A percentile compares a stretch with the other conserved stretches of the same genome.
Evolutionary conservation across 441 rosid genomes (phyloP).

Genomic region (Adansonia rubrostipa): DNA sequence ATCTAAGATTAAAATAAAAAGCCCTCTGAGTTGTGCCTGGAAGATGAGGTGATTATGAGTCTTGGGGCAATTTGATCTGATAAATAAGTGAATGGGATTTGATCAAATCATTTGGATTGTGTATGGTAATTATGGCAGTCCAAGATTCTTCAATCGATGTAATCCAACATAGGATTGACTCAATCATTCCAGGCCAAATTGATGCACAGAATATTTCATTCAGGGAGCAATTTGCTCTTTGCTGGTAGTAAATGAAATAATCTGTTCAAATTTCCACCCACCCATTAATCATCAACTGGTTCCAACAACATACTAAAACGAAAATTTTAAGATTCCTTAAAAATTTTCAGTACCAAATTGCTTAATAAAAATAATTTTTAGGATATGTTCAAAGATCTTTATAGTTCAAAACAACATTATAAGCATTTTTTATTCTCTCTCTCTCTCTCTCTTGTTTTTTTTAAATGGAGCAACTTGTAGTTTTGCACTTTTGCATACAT

Average conservation of each 20-base stretch:
- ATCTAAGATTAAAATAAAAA: neutral
- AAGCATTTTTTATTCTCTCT: neutral
- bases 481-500: neutral
- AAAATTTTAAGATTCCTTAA: too few species aligned
- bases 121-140: slow-evolving; percentile 43
- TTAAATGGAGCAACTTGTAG: slow-evolving; percentile 26
- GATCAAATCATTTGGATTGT: slow-evolving; percentile 39
- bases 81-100: slow-evolving; percentile 26
- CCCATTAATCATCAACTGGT: neutral
- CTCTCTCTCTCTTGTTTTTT: neutral
- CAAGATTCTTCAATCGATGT: slow-evolving; percentile 42
- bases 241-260: neutral
- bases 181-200: slow-evolving; percentile 35
- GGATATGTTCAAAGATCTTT: slow-evolving; percentile 22
- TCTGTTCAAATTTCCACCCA: slow-evolving; percentile 1
- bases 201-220: slow-evolving; percentile 9
- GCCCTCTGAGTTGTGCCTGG: too few species aligned
- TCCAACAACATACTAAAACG: neutral
- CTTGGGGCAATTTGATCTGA: slow-evolving; percentile 22
- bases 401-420: slow-evolving; percentile 18
- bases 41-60: neutral
- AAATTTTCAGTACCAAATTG: too few species aligned
- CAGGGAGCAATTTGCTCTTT: neutral
- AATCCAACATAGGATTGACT: slow-evolving; percentile 40
- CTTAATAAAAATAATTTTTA: neutral